Evolutionary conservation across 371 early-diverging fungal genomes (phyloP), one percentile per base, ranked within the genome.

Genomic region (Parasitella parasitica): DNA sequence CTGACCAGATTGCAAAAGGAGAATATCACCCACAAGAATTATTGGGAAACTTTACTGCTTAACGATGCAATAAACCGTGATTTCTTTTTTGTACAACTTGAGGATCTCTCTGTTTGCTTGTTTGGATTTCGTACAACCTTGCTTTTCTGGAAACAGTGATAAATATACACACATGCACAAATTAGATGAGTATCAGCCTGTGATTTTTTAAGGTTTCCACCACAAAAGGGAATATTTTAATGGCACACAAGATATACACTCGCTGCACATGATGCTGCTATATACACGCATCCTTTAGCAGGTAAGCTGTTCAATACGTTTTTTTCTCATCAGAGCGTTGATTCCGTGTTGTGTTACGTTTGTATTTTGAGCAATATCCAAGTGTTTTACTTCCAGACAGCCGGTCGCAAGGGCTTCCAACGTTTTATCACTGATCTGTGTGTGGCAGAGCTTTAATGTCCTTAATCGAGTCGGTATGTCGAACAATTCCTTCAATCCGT

Each of bases 1-100:
- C 90, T 24, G 85, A 86, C 57, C 81, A 86, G 48, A 87, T 93
- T 65, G 83, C 85, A 54, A 82, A 78, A 50, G 91, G 91, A 8
- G 83, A 84, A 54, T 72, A 80, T 39, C 71, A 69, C 34, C 87
- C 80, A n/a, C 80, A 82, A 11, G 85, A 88, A 70, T 73, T 88
- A 35, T 62, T 79, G 57, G 85, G 83, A 32, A 60, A 71, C 24
- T 73, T 73, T 59, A 20, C 35, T 24, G 69, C 46, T 24, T 46
- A 46, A 24, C 4, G 13, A 13, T 22, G 20, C 13, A 36, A 46
- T 46, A 46, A 46, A 46, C 6, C n/a, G n/a, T n/a, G 22, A 43
- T 20, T 8, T 32, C 11, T 32, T 32, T 1, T 32, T 1, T 32
- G 3, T 32, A 32, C 32, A 32, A 32, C 32, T 8, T 32, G 32